phyloP scores from a whole-genome alignment of 495 filamentous ascomycete genomes.

The Daldinia loculata region DNA sequence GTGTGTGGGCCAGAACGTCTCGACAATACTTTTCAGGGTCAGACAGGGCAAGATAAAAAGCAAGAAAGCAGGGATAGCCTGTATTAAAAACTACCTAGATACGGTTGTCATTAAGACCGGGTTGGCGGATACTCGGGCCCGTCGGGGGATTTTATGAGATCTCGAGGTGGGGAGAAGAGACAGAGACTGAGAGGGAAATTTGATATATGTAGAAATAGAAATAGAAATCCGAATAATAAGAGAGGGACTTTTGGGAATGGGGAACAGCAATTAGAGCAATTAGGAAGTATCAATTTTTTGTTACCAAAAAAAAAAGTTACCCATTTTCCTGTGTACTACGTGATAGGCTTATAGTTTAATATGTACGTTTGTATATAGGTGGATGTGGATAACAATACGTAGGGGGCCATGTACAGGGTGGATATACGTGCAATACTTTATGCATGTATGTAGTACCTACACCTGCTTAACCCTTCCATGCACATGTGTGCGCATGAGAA shows the following conservation, averaged over 20 bases:
- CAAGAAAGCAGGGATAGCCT: conserved; percentile 37
- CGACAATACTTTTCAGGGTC: conserved; percentile 28
- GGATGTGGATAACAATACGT: conserved; percentile 12
- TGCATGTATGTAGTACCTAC: conserved; percentile 26
- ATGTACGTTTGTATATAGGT: conserved; percentile 4
- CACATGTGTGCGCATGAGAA: conserved; percentile 21
- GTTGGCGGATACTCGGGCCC: conserved; percentile 40
- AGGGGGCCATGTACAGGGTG: conserved; percentile 7
- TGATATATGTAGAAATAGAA: conserved; percentile 9
- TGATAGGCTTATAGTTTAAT: conserved; percentile 3
- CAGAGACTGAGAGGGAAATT: background rate
- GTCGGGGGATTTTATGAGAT: conserved; percentile 32
- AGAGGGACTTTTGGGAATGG: background rate
- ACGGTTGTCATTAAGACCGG: conserved; percentile 36
- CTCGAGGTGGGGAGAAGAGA: conserved; percentile 10
- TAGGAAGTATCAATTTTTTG: background rate
- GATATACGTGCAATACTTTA: conserved; percentile 3
- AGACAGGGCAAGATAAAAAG: conserved; percentile 37
- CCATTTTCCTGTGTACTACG: conserved; percentile 3
- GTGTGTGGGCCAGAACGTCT: conserved; percentile 21
- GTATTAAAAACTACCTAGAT: conserved; percentile 35
- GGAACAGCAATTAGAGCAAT: conserved; percentile 1
- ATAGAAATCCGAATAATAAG: background rate
- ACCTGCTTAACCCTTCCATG: background rate
- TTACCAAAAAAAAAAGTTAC: background rate